These are phyloP conservation scores for Pseudogymnoascus sp. DNA, from an alignment of 2,329 filamentous ascomycete genomes.

Conservation along the genomic window DNA sequence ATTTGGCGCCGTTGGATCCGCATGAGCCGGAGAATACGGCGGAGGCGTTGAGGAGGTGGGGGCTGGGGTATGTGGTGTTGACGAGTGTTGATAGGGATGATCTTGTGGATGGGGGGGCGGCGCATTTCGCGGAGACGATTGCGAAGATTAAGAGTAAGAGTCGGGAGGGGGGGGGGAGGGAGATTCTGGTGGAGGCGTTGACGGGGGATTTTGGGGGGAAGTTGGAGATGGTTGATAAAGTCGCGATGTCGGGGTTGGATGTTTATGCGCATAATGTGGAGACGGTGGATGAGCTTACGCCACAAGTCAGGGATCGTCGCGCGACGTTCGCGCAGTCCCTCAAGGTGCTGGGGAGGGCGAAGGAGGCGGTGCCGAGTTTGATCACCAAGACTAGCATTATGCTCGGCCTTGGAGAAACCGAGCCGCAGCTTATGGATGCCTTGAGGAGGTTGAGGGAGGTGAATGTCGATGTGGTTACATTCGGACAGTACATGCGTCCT, in stretches of 20 bases:
- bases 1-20: slow-evolving; percentile 72
- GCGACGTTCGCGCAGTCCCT: slow-evolving; percentile 85
- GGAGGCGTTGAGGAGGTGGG: slow-evolving; percentile 87
- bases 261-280: slow-evolving; percentile 98
- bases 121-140: slow-evolving; percentile 90
- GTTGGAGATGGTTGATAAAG: slow-evolving; percentile 74
- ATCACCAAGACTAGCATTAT: slow-evolving; percentile 99
- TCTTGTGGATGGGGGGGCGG: slow-evolving; percentile 75
- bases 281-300: slow-evolving; percentile 84
- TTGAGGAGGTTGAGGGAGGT: slow-evolving; percentile 67
- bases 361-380: slow-evolving; percentile 62
- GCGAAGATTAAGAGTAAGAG: slow-evolving; percentile 80
- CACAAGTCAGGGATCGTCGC: slow-evolving; percentile 79
- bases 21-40: slow-evolving; percentile 97
- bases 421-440: slow-evolving; percentile 74
- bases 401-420: slow-evolving; percentile 88
- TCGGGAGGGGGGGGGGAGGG: neutral
- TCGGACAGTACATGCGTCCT: slow-evolving; percentile 99
- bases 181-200: slow-evolving; percentile 69
- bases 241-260: slow-evolving; percentile 82
- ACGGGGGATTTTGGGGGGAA: slow-evolving; percentile 86
- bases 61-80: slow-evolving; percentile 88
- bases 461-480: slow-evolving; percentile 90
- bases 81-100: slow-evolving; percentile 94
- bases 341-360: slow-evolving; percentile 70